Base-by-base conservation (phyloP, 169 alveolate genomes). In the Cryptosporidium ryanae region DNA sequence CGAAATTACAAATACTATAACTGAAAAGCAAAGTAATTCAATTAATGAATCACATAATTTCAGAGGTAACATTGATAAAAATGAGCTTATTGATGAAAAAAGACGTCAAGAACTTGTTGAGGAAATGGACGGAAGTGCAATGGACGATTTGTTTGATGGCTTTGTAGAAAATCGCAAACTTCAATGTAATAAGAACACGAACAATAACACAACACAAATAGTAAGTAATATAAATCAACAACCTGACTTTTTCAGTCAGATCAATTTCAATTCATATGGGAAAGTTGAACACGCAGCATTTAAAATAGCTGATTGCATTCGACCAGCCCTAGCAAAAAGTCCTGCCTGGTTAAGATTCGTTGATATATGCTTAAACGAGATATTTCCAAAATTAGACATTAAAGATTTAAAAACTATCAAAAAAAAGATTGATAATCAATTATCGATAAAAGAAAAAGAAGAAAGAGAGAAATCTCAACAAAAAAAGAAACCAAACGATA, bases 281-380 rank as follows among this genome's bases (percentile, higher is more conserved):
- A 76, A 76, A 21, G 87, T 76, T 57, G 87, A 76, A 61, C 13
- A 48, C 34, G 38, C 71, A 46, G 87, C 87, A 4, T 76, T 76
- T 12, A 76, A 76, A 76, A 59, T 76, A 15, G 87, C 87, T 10
- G 87, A 76, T 55, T 59, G 64, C 27, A 76, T 76, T 17, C 64
- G 65, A 13, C 70, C 87, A 8, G 87, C 87, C 23, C 21, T 59
- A 7, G 87, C 87, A 17, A 76, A 76, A 61, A 76, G 87, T 23
- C 87, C 87, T 12, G 87, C 87, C 8, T 76, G 87, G 87, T 63
- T 76, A 15, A n/a, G 87, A 6, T 76, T 76, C n/a, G 34, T 76
- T 21, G 87, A 76, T 55, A 76, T 76, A 18, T 76, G 87, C 21
- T 43, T 76, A 18, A 76, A 76, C 27, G 87, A 76, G 38, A 46